Evolutionary conservation across 2,329 filamentous ascomycete genomes (phyloP).

Genomic region (Tolypocladium tropicale): DNA sequence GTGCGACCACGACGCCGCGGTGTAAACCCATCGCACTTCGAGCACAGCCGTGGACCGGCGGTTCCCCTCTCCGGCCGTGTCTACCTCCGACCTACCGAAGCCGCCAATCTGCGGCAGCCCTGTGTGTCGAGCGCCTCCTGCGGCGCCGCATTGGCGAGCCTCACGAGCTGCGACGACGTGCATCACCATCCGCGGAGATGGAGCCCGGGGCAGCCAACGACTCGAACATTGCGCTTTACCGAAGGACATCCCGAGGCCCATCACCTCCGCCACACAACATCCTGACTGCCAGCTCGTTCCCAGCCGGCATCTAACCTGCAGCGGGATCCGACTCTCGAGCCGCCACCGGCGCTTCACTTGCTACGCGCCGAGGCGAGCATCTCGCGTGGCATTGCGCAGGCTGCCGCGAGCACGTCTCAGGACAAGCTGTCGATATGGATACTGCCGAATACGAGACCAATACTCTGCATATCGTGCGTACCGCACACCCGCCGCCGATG

Average conservation of each 20-base stretch:
- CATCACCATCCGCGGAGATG: conserved; percentile 26
- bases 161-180: conserved; percentile 6
- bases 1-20: neutral
- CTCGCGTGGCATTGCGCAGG: conserved; percentile 1
- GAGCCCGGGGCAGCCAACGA: conserved; percentile 17
- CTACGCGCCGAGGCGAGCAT: neutral
- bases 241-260: conserved; percentile 8
- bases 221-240: conserved; percentile 2
- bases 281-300: neutral
- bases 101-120: neutral
- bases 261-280: conserved; percentile 3
- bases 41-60: neutral
- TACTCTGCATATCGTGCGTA: conserved; percentile 45
- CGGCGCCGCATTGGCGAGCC: conserved; percentile 1
- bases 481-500: conserved; percentile 12
- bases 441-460: conserved; percentile 55
- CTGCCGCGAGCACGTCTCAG: neutral
- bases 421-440: conserved; percentile 44
- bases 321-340: neutral
- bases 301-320: neutral
- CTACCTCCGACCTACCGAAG: neutral
- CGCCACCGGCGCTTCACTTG: conserved; percentile 4
- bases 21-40: neutral
- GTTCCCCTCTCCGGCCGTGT: neutral
- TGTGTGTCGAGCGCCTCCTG: neutral